phyloP scores from a whole-genome alignment of 2,329 filamentous ascomycete genomes.

The Aspergillus quadricinctus region DNA sequence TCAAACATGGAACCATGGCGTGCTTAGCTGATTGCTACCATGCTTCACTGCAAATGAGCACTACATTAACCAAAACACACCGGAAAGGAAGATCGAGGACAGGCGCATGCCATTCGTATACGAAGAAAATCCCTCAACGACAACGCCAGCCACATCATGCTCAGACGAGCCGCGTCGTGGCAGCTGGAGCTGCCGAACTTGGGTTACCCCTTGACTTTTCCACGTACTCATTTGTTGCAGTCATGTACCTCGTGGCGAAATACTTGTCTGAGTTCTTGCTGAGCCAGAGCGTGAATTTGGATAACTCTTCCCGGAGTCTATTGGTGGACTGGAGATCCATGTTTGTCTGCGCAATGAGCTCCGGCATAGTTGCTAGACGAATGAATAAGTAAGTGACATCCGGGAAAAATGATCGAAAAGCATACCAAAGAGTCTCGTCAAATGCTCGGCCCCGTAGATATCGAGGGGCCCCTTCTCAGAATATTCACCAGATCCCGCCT shows the following conservation, averaged over 20 bases:
- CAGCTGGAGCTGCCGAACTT: constrained; percentile 27
- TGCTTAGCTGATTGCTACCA: neutral
- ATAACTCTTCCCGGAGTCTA: constrained; percentile 81
- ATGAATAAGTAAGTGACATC: constrained; percentile 3
- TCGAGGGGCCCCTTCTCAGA: constrained; percentile 70
- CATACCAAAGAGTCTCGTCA: constrained; percentile 82
- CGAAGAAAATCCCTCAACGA: neutral
- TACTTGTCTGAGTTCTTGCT: constrained; percentile 70
- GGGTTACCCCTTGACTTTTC: constrained; percentile 31
- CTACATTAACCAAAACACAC: neutral
- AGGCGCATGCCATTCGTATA: neutral
- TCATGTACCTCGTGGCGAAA: constrained; percentile 54
- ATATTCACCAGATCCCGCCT: constrained; percentile 57
- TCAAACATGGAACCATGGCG: neutral
- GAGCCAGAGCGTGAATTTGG: constrained; percentile 82
- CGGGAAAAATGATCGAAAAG: constrained; percentile 8
- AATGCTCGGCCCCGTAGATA: constrained; percentile 88
- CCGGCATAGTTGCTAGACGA: constrained; percentile 75
- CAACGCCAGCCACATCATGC: neutral
- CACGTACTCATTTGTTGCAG: constrained; percentile 37
- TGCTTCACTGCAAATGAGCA: neutral
- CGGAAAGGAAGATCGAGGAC: neutral
- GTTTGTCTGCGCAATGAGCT: constrained; percentile 94
- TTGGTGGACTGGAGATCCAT: constrained; percentile 92
- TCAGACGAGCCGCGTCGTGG: constrained; percentile 28